A percentile compares a stretch with the other conserved stretches of the same genome.
phyloP scores from a whole-genome alignment of 2,329 filamentous ascomycete genomes.

The Colletotrichum trifolii region DNA sequence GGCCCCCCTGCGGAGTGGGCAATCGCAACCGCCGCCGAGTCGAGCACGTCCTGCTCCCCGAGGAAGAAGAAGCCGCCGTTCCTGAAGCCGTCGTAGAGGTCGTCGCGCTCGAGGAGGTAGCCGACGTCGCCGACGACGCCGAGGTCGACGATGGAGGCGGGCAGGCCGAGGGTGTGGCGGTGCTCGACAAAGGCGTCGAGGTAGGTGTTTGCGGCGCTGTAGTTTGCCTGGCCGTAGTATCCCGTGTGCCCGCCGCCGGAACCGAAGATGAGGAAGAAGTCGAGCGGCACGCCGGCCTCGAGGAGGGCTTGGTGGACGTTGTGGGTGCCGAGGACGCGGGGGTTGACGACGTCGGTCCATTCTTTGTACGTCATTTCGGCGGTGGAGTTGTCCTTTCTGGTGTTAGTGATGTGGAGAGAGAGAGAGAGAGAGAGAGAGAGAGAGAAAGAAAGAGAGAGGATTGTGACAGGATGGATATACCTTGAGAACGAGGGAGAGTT shows the following conservation, averaged over 20 bases:
- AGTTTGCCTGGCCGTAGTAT: conserved; percentile 51
- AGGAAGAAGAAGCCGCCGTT: conserved; percentile 26
- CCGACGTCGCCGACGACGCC: conserved; percentile 50
- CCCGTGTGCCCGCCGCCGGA: conserved; percentile 58
- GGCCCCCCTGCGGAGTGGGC: conserved; percentile 12
- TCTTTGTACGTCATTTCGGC: conserved; percentile 48
- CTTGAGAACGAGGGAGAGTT: conserved; percentile 12
- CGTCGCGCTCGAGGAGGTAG: conserved; percentile 35
- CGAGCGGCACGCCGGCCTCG: conserved; percentile 39
- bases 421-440: no score
- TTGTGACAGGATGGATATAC: background rate
- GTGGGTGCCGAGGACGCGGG: conserved; percentile 54
- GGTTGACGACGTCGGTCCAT: conserved; percentile 45
- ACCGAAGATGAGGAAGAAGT: conserved; percentile 60
- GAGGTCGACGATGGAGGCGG: conserved; percentile 54
- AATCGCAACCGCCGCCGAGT: conserved; percentile 9
- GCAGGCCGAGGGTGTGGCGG: conserved; percentile 47
- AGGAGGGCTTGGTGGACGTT: conserved; percentile 50
- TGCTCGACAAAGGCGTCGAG: conserved; percentile 52
- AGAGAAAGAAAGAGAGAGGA: no score
- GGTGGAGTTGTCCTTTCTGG: conserved; percentile 11
- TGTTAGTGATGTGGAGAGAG: background rate
- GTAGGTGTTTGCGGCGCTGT: conserved; percentile 54
- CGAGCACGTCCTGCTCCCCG: conserved; percentile 24
- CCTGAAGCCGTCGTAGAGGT: conserved; percentile 19